Evolutionary conservation across 2,329 filamentous ascomycete genomes (phyloP).

Genomic region (Aspergillus transmontanensis): DNA sequence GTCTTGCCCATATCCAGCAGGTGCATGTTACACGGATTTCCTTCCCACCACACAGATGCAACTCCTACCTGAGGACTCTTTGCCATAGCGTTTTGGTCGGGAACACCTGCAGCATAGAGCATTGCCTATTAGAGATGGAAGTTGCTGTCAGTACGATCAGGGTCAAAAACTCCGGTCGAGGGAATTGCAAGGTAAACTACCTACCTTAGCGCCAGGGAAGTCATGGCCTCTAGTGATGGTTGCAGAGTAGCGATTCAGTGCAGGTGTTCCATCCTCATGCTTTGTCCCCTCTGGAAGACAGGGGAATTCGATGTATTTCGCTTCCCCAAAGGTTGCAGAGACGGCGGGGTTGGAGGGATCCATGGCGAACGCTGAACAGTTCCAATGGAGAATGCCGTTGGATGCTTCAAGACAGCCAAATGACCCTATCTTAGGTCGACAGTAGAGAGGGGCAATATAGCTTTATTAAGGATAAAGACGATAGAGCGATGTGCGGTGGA

Average conservation of each 20-base stretch:
- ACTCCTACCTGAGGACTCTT: slow-evolving; percentile 88
- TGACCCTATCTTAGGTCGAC: not conserved
- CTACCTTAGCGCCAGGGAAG: slow-evolving; percentile 84
- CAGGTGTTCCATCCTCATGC: slow-evolving; percentile 59
- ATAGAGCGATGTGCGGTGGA: not conserved
- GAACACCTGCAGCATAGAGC: slow-evolving; percentile 91
- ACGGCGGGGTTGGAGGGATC: slow-evolving; percentile 24
- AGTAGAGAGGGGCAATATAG: not conserved
- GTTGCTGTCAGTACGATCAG: not conserved
- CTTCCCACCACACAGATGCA: slow-evolving; percentile 95
- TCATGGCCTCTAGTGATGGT: slow-evolving; percentile 83
- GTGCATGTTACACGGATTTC: slow-evolving; percentile 84
- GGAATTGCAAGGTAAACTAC: slow-evolving; percentile 5
- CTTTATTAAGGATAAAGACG: not conserved
- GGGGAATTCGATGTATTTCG: slow-evolving; percentile 61
- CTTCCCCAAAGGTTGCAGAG: slow-evolving; percentile 41
- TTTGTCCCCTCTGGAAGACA: slow-evolving; percentile 55
- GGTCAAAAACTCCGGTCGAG: not conserved
- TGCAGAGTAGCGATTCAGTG: slow-evolving; percentile 83
- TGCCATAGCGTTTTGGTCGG: slow-evolving; percentile 81
- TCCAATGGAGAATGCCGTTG: not conserved
- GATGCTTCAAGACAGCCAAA: not conserved
- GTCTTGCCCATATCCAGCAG: slow-evolving; percentile 85
- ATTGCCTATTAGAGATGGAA: slow-evolving; percentile 66
- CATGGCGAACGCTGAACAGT: slow-evolving; percentile 20